Conservation (phyloP, 345 rosid genomes). For the Carallia brachiata region DNA sequence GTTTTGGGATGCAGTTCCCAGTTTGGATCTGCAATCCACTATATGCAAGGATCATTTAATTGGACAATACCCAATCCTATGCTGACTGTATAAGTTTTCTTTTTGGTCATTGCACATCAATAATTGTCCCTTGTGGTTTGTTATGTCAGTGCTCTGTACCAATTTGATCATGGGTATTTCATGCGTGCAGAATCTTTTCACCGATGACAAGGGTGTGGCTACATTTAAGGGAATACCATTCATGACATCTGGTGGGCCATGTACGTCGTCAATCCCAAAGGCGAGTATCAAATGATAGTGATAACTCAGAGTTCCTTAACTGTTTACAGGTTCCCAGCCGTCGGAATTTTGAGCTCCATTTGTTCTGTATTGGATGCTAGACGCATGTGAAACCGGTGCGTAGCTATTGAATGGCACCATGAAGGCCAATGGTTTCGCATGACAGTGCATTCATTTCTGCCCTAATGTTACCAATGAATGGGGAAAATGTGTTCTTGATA, state of each 20-base stretch:
- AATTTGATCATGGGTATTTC: constrained; percentile 11
- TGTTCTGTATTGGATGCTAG: constrained; percentile 1
- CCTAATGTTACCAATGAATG: background rate
- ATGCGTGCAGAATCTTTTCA: constrained; percentile 70
- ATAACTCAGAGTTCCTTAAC: background rate
- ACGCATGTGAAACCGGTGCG: background rate
- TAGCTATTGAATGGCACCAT: background rate
- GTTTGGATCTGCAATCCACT: constrained; percentile 1
- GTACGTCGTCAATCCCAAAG: constrained; percentile 71
- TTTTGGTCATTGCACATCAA: constrained; percentile 1
- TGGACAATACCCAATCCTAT: background rate
- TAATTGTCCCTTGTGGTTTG: constrained; percentile 1
- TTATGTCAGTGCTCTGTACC: constrained; percentile 1
- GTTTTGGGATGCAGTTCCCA: background rate
- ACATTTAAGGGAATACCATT: constrained; percentile 88
- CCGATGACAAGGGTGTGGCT: constrained; percentile 90
- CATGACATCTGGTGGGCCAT: constrained; percentile 88
- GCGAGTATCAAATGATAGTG: constrained; percentile 64
- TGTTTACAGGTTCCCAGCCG: background rate
- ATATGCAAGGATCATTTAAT: background rate
- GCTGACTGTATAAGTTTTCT: background rate
- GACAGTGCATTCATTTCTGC: background rate
- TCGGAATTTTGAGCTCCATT: background rate
- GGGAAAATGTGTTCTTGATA: too few species aligned
- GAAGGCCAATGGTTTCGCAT: background rate